A percentile compares a stretch with the other conserved stretches of the same genome.
Evolutionary conservation across 2,329 filamentous ascomycete species (phyloP).

Genomic region (Colletotrichum brevisporum): DNA sequence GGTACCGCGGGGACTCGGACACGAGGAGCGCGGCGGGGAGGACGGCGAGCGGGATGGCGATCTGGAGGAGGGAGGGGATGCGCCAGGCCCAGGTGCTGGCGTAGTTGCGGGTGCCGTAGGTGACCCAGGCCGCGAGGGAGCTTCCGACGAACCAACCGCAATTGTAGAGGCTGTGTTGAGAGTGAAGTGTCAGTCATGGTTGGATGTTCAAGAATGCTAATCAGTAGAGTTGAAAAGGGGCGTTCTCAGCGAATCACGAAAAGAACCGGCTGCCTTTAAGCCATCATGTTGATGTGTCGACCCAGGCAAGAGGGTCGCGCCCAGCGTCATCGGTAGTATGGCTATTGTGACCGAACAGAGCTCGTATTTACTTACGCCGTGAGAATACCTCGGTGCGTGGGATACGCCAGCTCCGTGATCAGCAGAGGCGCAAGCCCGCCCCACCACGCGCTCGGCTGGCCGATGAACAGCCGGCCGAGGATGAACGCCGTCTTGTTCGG

Average conservation of each 20-base stretch:
- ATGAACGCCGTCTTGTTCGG: slow-evolving; percentile 49
- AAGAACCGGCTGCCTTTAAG: no score
- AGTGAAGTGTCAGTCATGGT: background rate
- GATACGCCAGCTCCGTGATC: slow-evolving; percentile 61
- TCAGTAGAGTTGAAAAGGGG: no score
- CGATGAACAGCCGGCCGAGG: slow-evolving; percentile 53
- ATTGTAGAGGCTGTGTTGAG: background rate
- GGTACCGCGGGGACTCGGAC: slow-evolving; percentile 41
- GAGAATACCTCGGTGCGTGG: slow-evolving; percentile 51
- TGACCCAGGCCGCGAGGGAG: background rate
- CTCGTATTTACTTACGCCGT: slow-evolving; percentile 29
- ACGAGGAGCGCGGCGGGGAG: slow-evolving; percentile 42
- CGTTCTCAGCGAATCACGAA: no score
- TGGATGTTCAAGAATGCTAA: no score
- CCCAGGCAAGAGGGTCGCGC: no score
- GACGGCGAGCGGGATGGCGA: slow-evolving; percentile 8
- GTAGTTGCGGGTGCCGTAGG: background rate
- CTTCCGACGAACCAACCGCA: slow-evolving; percentile 8
- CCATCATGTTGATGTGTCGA: no score
- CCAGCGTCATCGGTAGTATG: no score
- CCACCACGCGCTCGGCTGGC: slow-evolving; percentile 51
- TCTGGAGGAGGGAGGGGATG: slow-evolving; percentile 16
- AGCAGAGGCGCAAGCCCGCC: slow-evolving; percentile 52
- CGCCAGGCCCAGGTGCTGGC: slow-evolving; percentile 22
- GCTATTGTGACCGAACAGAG: no score